These are phyloP conservation scores for Ceratocystis colombiana DNA, from an alignment of 2,329 filamentous ascomycete genomes.

Conservation along the genomic window DNA sequence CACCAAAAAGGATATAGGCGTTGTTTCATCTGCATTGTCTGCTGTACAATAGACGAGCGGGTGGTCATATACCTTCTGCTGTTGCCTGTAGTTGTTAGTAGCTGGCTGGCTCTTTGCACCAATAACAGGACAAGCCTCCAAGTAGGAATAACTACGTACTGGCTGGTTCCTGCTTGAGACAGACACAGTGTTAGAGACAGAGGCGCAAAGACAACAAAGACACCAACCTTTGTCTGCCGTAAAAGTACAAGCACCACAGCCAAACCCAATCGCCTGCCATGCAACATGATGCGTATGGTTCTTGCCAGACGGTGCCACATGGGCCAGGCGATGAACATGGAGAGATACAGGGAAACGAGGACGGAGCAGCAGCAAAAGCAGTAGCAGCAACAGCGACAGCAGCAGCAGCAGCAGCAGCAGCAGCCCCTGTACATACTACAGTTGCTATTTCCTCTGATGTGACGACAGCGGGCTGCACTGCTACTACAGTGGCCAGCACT, in stretches of 20 bases:
- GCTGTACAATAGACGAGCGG: background rate
- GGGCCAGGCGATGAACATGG: background rate
- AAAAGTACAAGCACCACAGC: background rate
- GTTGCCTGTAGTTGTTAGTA: background rate
- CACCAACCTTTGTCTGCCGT: background rate
- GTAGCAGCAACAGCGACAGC: background rate
- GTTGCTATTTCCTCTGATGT: no score
- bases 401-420: background rate
- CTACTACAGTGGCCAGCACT: background rate
- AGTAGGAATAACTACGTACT: background rate
- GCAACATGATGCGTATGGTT: background rate
- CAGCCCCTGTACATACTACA: background rate
- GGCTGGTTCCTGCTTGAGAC: background rate
- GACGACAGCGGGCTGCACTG: no score
- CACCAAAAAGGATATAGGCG: background rate
- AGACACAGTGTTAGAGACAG: background rate
- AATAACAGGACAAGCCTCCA: no score
- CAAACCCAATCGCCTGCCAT: background rate
- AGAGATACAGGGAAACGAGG: background rate
- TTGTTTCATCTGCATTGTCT: slow-evolving; percentile 4
- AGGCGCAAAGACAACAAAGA: background rate
- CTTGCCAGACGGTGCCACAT: background rate
- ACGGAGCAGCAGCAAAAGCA: background rate
- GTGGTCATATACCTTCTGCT: background rate
- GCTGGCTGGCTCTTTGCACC: no score